Base-by-base conservation (phyloP, 2,329 filamentous ascomycete species). In the Onygena corvina region DNA sequence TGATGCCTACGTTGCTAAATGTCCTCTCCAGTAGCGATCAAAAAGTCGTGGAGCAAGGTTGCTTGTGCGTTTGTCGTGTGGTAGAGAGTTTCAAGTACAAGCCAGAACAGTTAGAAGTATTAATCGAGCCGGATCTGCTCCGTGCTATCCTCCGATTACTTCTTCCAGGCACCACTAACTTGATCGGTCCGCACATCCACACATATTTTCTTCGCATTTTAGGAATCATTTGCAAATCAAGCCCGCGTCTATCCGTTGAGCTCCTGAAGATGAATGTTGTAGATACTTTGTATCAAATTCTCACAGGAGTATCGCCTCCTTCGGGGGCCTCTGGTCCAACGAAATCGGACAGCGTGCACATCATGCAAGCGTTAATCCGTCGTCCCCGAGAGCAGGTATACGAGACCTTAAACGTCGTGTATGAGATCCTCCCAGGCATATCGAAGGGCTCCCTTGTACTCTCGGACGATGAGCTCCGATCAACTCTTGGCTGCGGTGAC, bases 361-460 rank as follows among this genome's bases (percentile, higher is more conserved):
- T 98, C 60, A 98, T 98, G 93, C 92, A 98, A 69, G 88, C 93
- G 31, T 75, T 98, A 54, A 94, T 98, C 47, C 92, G 96, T 62
- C 82, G 90, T 34, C 92, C 92, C 4, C 82, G 89, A 50, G 93
- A 98, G 57, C 92, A 98, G 67, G 86, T 98, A 14, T 92, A 90
- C 58, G 92, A 98, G 71, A 95, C 93, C 1, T 76, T 98, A 54
- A 96, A 96, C 63, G 88, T 98, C 55, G 88, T 98, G 55, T 95
- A 92, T 70, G 92, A 98, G 68, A 73, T 98, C 25, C 75, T 98
- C 30, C 89, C 90, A 1, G 81, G 79, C 46, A 72, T 90, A 12
- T 81, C 83, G 9, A 75, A 73, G 46, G 72, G 76, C 47, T 70
- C 70, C 31, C 63, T 75, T 3, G 68, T 67, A n/a, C 73, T 71